Conservation (phyloP, 75 land plant genomes). For the Cunninghamia lanceolata region DNA sequence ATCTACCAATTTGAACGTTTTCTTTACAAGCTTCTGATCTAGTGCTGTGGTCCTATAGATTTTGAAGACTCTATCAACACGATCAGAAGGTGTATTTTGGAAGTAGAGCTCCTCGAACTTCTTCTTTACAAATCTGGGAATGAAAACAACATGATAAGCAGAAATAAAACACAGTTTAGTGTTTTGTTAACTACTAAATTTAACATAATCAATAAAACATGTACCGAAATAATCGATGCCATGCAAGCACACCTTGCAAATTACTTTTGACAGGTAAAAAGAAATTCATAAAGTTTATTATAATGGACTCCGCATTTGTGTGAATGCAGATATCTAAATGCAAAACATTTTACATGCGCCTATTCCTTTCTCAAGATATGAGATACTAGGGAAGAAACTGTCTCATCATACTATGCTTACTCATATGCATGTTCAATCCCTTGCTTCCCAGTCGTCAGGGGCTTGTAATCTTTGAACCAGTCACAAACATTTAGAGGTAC, state of each 20-base stretch:
- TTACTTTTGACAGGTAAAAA: background rate
- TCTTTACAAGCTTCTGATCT: conserved; percentile 81
- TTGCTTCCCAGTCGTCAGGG: conserved; percentile 58
- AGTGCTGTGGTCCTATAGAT: conserved; percentile 91
- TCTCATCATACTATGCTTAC: conserved; percentile 37
- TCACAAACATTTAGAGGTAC: conserved; percentile 86
- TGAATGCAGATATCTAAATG: background rate
- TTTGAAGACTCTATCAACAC: conserved; percentile 73
- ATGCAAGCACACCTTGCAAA: background rate
- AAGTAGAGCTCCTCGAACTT: conserved; percentile 89
- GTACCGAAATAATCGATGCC: background rate
- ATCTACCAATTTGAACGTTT: conserved; percentile 87
- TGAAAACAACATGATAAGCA: background rate
- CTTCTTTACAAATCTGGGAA: conserved; percentile 74
- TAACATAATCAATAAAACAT: background rate
- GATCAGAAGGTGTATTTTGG: conserved; percentile 55
- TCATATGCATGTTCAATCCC: conserved; percentile 85
- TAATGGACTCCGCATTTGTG: background rate
- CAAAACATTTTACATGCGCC: background rate
- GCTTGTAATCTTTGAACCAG: conserved; percentile 91
- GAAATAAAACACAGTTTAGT: background rate
- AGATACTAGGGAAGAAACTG: background rate
- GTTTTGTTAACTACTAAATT: background rate
- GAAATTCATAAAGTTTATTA: background rate
- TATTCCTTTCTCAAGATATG: background rate